A percentile compares a stretch with the other conserved stretches of the same genome.
Evolutionary conservation across 2,329 filamentous ascomycete species (phyloP).

Genomic region (Talaromyces sp.): DNA sequence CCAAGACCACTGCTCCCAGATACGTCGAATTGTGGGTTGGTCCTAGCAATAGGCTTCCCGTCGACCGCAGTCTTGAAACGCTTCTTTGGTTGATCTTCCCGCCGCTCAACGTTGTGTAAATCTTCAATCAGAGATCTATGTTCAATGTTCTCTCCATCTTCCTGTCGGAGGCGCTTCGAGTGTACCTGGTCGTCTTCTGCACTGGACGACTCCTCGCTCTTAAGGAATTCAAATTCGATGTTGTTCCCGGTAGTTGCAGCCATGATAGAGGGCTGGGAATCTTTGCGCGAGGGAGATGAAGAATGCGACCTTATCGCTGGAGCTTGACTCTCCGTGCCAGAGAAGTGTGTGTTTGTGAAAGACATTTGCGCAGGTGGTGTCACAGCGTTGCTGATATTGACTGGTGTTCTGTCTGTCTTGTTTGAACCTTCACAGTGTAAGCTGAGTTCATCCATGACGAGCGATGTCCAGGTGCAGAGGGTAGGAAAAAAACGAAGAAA

Average conservation of each 20-base stretch:
- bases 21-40: slow-evolving; percentile 40
- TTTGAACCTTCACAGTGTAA: slow-evolving; percentile 5
- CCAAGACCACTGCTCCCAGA: slow-evolving; percentile 55
- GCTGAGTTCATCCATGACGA: not conserved
- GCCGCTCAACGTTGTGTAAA: slow-evolving; percentile 68
- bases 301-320: not conserved
- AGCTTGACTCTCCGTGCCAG: not conserved
- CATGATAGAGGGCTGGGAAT: not conserved
- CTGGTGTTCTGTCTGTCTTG: slow-evolving; percentile 1
- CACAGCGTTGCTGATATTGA: not conserved
- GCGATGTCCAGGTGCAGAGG: not conserved
- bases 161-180: slow-evolving; percentile 24
- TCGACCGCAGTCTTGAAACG: slow-evolving; percentile 54
- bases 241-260: not conserved
- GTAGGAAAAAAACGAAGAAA: not conserved
- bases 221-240: slow-evolving; percentile 26
- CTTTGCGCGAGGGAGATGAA: not conserved
- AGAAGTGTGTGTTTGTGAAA: not conserved
- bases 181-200: slow-evolving; percentile 16
- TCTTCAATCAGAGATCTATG: slow-evolving; percentile 57
- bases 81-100: slow-evolving; percentile 58
- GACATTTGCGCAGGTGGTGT: not conserved
- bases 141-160: not conserved
- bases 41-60: slow-evolving; percentile 38
- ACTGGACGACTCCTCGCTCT: slow-evolving; percentile 14